Evolutionary conservation across 2,329 filamentous ascomycete genomes (phyloP), one percentile per base, ranked within the genome.

Genomic region (Aurifilum marmelostoma): DNA sequence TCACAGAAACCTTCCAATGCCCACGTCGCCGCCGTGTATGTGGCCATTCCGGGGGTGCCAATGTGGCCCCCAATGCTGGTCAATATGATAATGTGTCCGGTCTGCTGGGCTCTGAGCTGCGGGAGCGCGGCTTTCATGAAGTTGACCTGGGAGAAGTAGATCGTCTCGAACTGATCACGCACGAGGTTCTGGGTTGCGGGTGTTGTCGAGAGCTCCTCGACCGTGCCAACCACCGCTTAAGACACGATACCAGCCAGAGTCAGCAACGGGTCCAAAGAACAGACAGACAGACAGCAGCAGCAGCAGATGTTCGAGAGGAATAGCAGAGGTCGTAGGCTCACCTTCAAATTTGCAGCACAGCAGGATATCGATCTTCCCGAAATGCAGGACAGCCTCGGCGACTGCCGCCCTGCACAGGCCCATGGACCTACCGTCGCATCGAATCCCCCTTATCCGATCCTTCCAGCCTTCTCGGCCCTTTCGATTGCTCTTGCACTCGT

Each of bases 1-100:
- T 98, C 95, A 81, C 94, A 97, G 79, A 96, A 97, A 24, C 95
- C 96, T 80, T 98, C 96, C 47, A 97, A 87, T 1, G 94, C 96
- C 94, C 95, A 97, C 50, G 94, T 94, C 18, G 94, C 92, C 24
- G 95, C 93, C 73, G 94, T 96, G 78, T 97, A 96, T 83, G 97
- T 92, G 67, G 93, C 88, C 81, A 98, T 88, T 2, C 94, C 94
- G 0, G 96, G 96, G 0, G 94, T 97, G 47, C 94, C 95, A 70
- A 98, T 91, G 79, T 97, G 95, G 3, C 93, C 94, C 50, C 93
- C 94, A 70, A 97, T 94, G 71, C 93, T 95, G 8, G 93, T 96
- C 63, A 98, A 85, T 67, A 97, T 88, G 72, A 98, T 91, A 72
- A 98, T 91, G 79, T 99, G 96, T 0, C 96, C 96, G 11, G 91